Conservation (phyloP, 495 filamentous ascomycete species). For the Aspergillus homomorphus region DNA sequence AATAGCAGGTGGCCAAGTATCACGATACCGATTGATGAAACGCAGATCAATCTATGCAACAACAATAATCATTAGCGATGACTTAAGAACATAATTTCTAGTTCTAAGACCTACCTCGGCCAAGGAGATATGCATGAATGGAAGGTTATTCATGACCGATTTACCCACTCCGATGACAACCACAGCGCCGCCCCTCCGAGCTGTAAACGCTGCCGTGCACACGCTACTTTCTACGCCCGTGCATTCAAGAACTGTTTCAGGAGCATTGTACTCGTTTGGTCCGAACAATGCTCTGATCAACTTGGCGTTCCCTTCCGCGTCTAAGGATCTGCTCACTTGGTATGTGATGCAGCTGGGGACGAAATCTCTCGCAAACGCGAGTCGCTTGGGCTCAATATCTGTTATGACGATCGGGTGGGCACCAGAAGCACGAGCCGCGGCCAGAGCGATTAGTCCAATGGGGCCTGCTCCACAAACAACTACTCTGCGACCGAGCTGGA, state of each 20-base stretch:
- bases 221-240: conserved; percentile 62
- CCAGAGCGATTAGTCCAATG: conserved; percentile 68
- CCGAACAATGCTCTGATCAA: conserved; percentile 53
- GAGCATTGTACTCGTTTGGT: conserved; percentile 46
- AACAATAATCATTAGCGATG: conserved; percentile 1
- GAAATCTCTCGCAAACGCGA: conserved; percentile 58
- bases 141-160: conserved; percentile 58
- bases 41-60: conserved; percentile 55
- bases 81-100: not conserved
- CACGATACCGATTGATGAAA: conserved; percentile 62
- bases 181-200: conserved; percentile 55
- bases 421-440: conserved; percentile 54
- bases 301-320: conserved; percentile 49
- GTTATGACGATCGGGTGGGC: conserved; percentile 64
- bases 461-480: conserved; percentile 76
- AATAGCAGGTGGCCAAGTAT: conserved; percentile 61
- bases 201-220: conserved; percentile 53
- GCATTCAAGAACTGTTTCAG: conserved; percentile 59
- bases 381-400: conserved; percentile 53
- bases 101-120: conserved; percentile 39
- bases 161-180: conserved; percentile 64
- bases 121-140: conserved; percentile 63
- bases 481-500: conserved; percentile 51
- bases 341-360: conserved; percentile 54
- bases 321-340: conserved; percentile 42